Base-by-base conservation (phyloP, 768 basidiomycete species). In the Mycena kentingensis region DNA sequence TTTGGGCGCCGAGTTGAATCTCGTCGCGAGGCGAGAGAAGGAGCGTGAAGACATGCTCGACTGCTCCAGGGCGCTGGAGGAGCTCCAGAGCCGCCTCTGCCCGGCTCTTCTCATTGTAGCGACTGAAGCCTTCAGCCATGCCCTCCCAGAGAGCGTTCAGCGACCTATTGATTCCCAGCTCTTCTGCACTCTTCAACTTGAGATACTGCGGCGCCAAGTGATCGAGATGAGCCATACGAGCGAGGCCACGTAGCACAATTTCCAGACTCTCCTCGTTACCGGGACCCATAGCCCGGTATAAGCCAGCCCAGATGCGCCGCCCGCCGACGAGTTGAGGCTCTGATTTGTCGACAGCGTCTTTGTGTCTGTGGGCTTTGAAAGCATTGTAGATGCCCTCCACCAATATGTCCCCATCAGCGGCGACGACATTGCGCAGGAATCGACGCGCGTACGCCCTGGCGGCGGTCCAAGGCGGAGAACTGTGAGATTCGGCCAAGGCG, bases 21-120 rank as follows among this genome's bases (percentile, higher is more conserved):
- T 83, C 79, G 18, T 85, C 84, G 26, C 86, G 76, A 0, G 96
- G 94, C 18, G 93, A 98, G 27, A 98, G 72, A 66, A 96, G 81
- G 29, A 96, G 77, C 29, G 77, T 66, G 52, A 87, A 80, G 37
- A 87, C 68, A 39, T 84, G 72, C 60, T 81, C 77, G 4, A 81
- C 83, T 24, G 88, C 77, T 12, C 77, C 81, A 2, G 80, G 75
- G 6, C 69, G 73, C 39, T 70, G 67, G 42, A 95, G 74, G 27
- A 95, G 67, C 5, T 79, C 70, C 41, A 81, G 70, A 16, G 84
- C 71, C 34, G 75, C 67, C n/a, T 70, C 61, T 7, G 82, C 77
- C 27, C 77, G 71, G 58, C 76, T 84, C 58, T 77, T 79, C 63
- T 91, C 82, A 16, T 85, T 79, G 62, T 86, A 85, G 27, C 78